phyloP scores from a whole-genome alignment of 2,329 filamentous ascomycete species.

The Aspergillus sp. region DNA sequence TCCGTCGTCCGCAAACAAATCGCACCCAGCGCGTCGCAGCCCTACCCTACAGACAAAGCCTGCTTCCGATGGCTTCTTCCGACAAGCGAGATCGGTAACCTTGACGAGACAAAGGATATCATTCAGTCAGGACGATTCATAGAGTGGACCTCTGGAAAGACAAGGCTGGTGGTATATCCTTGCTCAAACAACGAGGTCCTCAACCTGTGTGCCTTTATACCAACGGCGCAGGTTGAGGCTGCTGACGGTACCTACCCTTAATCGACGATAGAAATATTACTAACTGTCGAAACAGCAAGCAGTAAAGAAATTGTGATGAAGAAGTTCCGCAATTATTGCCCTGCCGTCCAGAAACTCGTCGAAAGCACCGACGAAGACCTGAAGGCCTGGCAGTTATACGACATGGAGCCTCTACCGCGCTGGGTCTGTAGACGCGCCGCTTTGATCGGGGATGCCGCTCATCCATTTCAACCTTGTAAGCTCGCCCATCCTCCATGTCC shows the following conservation, averaged over 20 bases:
- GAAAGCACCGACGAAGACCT: slow-evolving; percentile 43
- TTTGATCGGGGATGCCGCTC: slow-evolving; percentile 65
- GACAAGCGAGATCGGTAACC: slow-evolving; percentile 13
- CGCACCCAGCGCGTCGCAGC: slow-evolving; percentile 16
- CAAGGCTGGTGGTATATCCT: slow-evolving; percentile 48
- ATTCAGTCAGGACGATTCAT: slow-evolving; percentile 36
- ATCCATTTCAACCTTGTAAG: slow-evolving; percentile 60
- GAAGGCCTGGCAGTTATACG: slow-evolving; percentile 59
- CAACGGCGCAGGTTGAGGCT: slow-evolving; percentile 38
- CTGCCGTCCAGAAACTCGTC: slow-evolving; percentile 17
- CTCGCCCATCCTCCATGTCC: neutral
- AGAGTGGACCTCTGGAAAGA: slow-evolving; percentile 43
- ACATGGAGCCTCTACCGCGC: slow-evolving; percentile 58
- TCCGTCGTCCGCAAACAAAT: slow-evolving; percentile 23
- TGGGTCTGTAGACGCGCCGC: slow-evolving; percentile 57
- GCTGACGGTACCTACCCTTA: neutral
- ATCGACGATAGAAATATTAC: no score
- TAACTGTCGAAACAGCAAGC: slow-evolving; percentile 13
- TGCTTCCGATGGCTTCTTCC: slow-evolving; percentile 28
- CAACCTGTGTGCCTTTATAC: slow-evolving; percentile 52
- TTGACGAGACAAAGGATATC: slow-evolving; percentile 15
- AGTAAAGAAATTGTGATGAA: slow-evolving; percentile 17
- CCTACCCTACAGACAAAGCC: slow-evolving; percentile 23
- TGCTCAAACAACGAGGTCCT: slow-evolving; percentile 46
- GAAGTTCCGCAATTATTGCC: slow-evolving; percentile 19